Percentiles rank a stretch among this genome's conserved stretches.
phyloP scores from a whole-genome alignment of 1,284 basidiomycete genomes.

The Afroboletus lepidellus region DNA sequence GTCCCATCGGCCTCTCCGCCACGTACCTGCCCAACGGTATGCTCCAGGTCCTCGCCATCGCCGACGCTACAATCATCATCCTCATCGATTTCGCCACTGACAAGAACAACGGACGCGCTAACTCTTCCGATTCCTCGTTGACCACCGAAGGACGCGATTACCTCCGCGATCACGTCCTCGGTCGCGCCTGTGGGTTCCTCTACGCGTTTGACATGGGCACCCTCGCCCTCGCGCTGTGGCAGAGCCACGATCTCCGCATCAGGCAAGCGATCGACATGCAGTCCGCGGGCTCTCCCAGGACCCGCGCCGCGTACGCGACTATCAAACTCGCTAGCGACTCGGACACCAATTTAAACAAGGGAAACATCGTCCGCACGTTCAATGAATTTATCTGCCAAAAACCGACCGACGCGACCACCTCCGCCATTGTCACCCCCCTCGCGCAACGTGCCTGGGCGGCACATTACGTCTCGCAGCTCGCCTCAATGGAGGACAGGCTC shows the following conservation, averaged over 20 bases:
- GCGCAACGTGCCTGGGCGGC: slow-evolving; percentile 56
- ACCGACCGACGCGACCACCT: neutral
- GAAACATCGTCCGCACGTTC: slow-evolving; percentile 46
- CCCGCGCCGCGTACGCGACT: slow-evolving; percentile 42
- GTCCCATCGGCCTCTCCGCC: slow-evolving; percentile 32
- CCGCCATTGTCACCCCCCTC: slow-evolving; percentile 29
- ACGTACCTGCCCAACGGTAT: slow-evolving; percentile 18
- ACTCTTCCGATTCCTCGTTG: slow-evolving; percentile 16
- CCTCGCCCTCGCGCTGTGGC: slow-evolving; percentile 36
- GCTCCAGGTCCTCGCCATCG: slow-evolving; percentile 28
- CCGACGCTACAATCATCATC: slow-evolving; percentile 29
- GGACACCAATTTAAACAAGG: slow-evolving; percentile 32
- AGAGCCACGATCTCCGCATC: slow-evolving; percentile 37
- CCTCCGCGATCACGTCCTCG: slow-evolving; percentile 33
- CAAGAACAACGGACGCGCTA: slow-evolving; percentile 38
- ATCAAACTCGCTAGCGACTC: slow-evolving; percentile 42
- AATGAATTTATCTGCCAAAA: slow-evolving; percentile 36
- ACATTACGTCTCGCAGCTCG: slow-evolving; percentile 36
- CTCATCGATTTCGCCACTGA: slow-evolving; percentile 25
- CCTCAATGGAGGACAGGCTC: slow-evolving; percentile 23
- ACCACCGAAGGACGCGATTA: slow-evolving; percentile 25
- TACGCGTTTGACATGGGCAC: slow-evolving; percentile 44
- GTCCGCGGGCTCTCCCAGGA: slow-evolving; percentile 37
- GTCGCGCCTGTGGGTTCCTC: slow-evolving; percentile 36
- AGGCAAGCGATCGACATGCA: slow-evolving; percentile 55